Base-by-base conservation (phyloP, 2,329 filamentous ascomycete species). In the Pleomassaria siparia region DNA sequence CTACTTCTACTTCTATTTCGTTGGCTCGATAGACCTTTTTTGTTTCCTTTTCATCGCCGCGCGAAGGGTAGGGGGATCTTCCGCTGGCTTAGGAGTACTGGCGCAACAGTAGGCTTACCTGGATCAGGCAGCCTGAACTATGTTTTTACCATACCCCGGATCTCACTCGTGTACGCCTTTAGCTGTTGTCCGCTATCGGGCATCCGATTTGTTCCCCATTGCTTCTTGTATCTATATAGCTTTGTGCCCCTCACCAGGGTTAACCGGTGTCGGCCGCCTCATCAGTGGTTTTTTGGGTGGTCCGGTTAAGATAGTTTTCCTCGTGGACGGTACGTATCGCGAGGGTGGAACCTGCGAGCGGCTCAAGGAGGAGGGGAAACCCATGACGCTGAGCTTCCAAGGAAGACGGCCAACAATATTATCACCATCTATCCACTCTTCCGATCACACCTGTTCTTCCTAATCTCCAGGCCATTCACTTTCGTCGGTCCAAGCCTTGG, bases 151-250 rank as follows among this genome's bases (percentile, higher is more conserved):
- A 37, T 37, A 37, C 35, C 35, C 35, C 35, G 35, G 35, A 37
- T n/a, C 8, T 12, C 20, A n/a, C n/a, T n/a, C n/a, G n/a, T n/a
- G 11, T 24, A 15, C 24, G 20, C 24, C 35, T 22, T 13, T 5
- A n/a, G n/a, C n/a, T n/a, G n/a, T 35, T 37, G 24, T 37, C 15
- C 35, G 18, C n/a, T 22, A 32, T 8, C 16, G 10, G 20, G 2
- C 30, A 21, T n/a, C n/a, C n/a, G n/a, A n/a, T n/a, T n/a, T n/a
- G n/a, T n/a, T n/a, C n/a, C 25, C 32, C 13, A 43, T 25, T 20
- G 36, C 24, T 43, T 50, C 22, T 36, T 53, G 51, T 50, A n/a
- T n/a, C n/a, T n/a, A 53, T 13, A 50, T 53, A 46, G 35, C 21
- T 21, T 43, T 49, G 24, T 8, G 13, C 45, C 42, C 28, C 20